Evolutionary conservation across 208 protist species (phyloP), one percentile per base, ranked within the genome.

Genomic region (Trypanosoma melophagium): DNA sequence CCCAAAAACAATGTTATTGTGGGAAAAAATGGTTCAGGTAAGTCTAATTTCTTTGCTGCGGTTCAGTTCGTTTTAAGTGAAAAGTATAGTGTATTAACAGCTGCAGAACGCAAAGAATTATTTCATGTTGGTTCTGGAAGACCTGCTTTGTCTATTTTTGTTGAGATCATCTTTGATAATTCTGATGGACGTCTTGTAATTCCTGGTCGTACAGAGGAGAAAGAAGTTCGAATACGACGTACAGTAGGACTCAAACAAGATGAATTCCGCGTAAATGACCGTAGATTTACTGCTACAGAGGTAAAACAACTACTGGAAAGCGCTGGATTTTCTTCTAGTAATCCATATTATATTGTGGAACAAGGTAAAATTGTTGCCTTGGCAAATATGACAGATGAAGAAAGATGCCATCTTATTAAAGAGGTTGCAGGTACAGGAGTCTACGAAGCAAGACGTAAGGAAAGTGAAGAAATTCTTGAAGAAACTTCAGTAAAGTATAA

Each of bases 311-410:
- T 99, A 19, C 77, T 99, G 21, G 98, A 99, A 77, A 98, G 87
- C 55, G 98, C 98, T 10, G 98, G 98, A 8, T 99, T 99, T 70
- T 99, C 98, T 21, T 86, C 94, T 9, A 95, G 87, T 38, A 99
- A 99, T 76, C 98, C 98, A 13, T 99, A 99, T 79, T 99, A 99
- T 82, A 99, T 99, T 55, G 98, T 99, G 1, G 98, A 99, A 75
- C 99, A 99, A 85, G 98, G 98, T 41, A 98, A 99, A 64, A 97
- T 97, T 72, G 71, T 84, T 41, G 77, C 76, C n/a, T 76, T 99
- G n/a, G 89, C 97, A 3, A 90, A 84, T 66, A 99, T 99, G 94
- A 97, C 83, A 63, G 98, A 99, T 54, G 74, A 87, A 7, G 93
- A 98, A 17, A 81, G 98, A 9, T 95, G 99, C 16, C 85, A 97